Evolutionary conservation across 2,329 filamentous ascomycete species (phyloP).

Genomic region (Cladosporium sp.): DNA sequence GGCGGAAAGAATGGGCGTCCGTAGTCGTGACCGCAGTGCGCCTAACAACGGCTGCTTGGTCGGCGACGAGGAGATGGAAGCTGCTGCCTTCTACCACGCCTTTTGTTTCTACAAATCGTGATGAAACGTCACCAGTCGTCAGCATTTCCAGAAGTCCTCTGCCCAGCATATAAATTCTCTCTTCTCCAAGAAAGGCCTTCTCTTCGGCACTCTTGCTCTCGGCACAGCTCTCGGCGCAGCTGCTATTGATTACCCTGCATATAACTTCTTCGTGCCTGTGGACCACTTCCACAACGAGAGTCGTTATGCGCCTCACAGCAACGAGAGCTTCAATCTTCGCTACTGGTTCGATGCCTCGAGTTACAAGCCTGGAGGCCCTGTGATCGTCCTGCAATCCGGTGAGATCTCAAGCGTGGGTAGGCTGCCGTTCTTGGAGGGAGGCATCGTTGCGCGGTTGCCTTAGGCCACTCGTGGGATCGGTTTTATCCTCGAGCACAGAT

Average conservation of each 20-base stretch:
- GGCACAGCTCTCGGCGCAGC: neutral
- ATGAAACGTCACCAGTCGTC: neutral
- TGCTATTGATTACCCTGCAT: conserved; percentile 42
- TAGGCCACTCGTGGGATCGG: conserved; percentile 72
- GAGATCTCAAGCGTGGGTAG: conserved; percentile 66
- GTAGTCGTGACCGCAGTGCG: conserved; percentile 60
- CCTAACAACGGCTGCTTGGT: conserved; percentile 63
- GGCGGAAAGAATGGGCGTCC: conserved; percentile 94
- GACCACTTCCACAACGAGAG: conserved; percentile 84
- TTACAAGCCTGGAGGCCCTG: conserved; percentile 75
- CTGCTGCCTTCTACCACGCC: conserved; percentile 83
- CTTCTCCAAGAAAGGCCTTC: neutral
- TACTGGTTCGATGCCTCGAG: conserved; percentile 82
- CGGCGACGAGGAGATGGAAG: conserved; percentile 85
- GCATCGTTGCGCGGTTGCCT: conserved; percentile 70
- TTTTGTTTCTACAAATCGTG: conserved; percentile 88
- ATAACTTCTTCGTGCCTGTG: conserved; percentile 60
- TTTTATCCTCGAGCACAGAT: conserved; percentile 82
- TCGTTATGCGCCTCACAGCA: conserved; percentile 72
- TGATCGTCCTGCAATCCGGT: conserved; percentile 73
- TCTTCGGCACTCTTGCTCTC: neutral
- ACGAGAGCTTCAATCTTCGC: conserved; percentile 66
- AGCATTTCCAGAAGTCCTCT: neutral
- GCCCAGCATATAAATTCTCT: neutral
- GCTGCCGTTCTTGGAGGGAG: conserved; percentile 72